Evolutionary conservation across 805 yeast species (phyloP).

Genomic region (Candida chauliodis): DNA sequence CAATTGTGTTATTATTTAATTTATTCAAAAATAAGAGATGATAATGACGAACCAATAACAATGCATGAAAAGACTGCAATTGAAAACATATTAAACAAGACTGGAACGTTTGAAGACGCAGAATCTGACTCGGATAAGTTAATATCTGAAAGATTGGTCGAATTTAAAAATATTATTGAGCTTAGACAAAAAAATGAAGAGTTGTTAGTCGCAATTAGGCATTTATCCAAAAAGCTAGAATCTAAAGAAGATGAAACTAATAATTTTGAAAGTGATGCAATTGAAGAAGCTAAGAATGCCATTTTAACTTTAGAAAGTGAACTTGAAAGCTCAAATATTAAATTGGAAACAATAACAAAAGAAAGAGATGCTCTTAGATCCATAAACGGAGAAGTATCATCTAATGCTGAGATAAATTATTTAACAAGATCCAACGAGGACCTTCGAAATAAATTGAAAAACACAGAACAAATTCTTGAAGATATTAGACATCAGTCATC

Average conservation of each 20-base stretch:
- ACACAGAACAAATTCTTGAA: slow-evolving; percentile 34
- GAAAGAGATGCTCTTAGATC: slow-evolving; percentile 68
- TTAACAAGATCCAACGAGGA: slow-evolving; percentile 26
- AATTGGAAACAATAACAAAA: slow-evolving; percentile 50
- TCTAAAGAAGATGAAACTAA: slow-evolving; percentile 47
- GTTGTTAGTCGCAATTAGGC: slow-evolving; percentile 63
- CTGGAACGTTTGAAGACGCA: slow-evolving; percentile 25
- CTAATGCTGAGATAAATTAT: slow-evolving; percentile 18
- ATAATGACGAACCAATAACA: slow-evolving; percentile 59
- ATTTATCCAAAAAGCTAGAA: slow-evolving; percentile 70
- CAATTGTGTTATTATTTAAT: slow-evolving; percentile 77
- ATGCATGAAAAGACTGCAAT: slow-evolving; percentile 63
- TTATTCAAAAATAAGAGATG: slow-evolving; percentile 57
- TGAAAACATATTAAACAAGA: slow-evolving; percentile 46
- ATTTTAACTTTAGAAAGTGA: slow-evolving; percentile 60
- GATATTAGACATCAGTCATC: slow-evolving; percentile 36
- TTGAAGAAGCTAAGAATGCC: slow-evolving; percentile 66
- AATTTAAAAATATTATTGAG: slow-evolving; percentile 64
- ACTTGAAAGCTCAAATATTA: slow-evolving; percentile 47
- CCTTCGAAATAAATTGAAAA: slow-evolving; percentile 30
- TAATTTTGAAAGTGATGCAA: slow-evolving; percentile 44
- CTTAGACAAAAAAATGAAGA: slow-evolving; percentile 74
- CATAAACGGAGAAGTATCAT: slow-evolving; percentile 8
- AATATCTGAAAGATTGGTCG: slow-evolving; percentile 70
- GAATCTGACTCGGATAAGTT: slow-evolving; percentile 68